These are phyloP conservation scores for Plenodomus tracheiphilus DNA, from an alignment of 2,329 filamentous ascomycete species.

Conservation along the genomic window DNA sequence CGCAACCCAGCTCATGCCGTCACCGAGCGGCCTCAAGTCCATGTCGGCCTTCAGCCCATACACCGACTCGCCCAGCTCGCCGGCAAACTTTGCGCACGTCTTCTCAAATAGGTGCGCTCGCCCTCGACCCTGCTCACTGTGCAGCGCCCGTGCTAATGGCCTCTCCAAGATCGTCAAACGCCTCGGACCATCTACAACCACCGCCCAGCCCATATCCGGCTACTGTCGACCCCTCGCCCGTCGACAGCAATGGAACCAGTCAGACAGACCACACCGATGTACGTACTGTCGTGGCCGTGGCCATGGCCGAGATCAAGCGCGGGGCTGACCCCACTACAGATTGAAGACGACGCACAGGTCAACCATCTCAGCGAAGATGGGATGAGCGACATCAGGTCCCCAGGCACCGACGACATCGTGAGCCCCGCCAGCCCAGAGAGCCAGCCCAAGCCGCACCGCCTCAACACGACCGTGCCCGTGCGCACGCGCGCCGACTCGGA, in stretches of 20 bases:
- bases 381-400: slow-evolving; percentile 44
- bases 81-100: slow-evolving; percentile 48
- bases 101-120: slow-evolving; percentile 51
- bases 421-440: slow-evolving; percentile 39
- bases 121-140: slow-evolving; percentile 26
- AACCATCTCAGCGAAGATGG: slow-evolving; percentile 48
- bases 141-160: slow-evolving; percentile 31
- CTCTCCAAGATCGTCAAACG: slow-evolving; percentile 45
- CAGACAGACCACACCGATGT: slow-evolving; percentile 77
- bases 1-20: slow-evolving; percentile 52
- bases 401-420: slow-evolving; percentile 40
- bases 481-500: slow-evolving; percentile 58
- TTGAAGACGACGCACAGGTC: slow-evolving; percentile 77
- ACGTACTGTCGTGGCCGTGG: slow-evolving; percentile 4
- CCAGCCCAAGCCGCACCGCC: slow-evolving; percentile 32
- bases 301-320: slow-evolving; percentile 2
- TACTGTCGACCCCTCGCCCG: slow-evolving; percentile 77
- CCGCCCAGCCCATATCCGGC: slow-evolving; percentile 59
- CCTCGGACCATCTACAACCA: slow-evolving; percentile 53
- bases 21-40: slow-evolving; percentile 47
- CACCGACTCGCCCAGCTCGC: slow-evolving; percentile 55
- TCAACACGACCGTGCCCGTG: slow-evolving; percentile 1
- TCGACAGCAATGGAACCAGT: slow-evolving; percentile 82
- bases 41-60: slow-evolving; percentile 52
- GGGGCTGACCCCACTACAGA: slow-evolving; percentile 46